These are phyloP conservation scores for Hylodesmum podocarpum DNA, from an alignment of 306 rosid genomes.

Conservation along the genomic window DNA sequence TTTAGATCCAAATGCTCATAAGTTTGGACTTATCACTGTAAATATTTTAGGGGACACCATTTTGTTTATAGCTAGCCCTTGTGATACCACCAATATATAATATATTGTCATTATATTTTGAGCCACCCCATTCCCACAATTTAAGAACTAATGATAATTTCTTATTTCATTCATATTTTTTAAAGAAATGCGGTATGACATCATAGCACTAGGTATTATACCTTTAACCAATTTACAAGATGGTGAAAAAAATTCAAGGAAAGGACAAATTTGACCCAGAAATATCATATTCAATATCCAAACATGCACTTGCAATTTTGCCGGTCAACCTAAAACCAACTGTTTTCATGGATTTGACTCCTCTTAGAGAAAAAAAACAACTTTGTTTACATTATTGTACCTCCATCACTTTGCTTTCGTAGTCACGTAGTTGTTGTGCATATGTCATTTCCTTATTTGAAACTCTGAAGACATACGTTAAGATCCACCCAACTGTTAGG, in stretches of 20 bases:
- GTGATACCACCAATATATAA: background rate
- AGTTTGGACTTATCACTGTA: background rate
- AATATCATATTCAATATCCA: constrained; percentile 10
- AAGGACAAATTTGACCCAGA: constrained; percentile 1
- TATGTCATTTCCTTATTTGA: constrained; percentile 98
- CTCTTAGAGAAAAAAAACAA: constrained; percentile 16
- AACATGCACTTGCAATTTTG: constrained; percentile 18
- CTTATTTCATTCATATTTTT: background rate
- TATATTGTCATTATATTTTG: background rate
- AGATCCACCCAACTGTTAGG: constrained; percentile 90
- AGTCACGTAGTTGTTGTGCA: constrained; percentile 91
- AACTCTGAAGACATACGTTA: constrained; percentile 89
- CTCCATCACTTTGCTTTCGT: constrained; percentile 95
- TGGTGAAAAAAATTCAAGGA: background rate
- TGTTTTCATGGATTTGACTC: background rate
- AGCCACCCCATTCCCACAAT: background rate
- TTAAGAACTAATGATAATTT: background rate
- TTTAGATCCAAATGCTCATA: background rate
- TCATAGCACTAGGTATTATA: background rate
- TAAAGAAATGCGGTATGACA: background rate
- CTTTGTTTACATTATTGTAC: constrained; percentile 34
- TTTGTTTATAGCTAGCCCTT: background rate
- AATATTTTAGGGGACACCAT: background rate
- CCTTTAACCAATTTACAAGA: constrained; percentile 1
- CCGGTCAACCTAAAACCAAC: background rate